phyloP scores from a whole-genome alignment of 345 rosid species.

The Bruguiera parviflora region DNA sequence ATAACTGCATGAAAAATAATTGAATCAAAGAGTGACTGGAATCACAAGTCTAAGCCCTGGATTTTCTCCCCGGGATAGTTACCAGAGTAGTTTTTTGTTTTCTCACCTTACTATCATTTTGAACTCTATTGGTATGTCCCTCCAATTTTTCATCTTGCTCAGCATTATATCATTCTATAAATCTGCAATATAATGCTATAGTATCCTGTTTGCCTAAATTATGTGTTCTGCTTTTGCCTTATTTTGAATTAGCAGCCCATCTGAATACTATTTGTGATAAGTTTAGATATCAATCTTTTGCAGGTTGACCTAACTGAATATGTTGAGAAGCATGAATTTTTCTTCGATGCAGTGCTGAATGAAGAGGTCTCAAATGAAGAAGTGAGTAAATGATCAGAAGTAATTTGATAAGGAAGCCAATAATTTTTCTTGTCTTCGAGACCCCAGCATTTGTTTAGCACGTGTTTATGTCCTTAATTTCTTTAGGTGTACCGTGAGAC shows the following conservation, averaged over 20 bases:
- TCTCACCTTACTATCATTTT: background rate
- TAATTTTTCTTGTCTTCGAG: background rate
- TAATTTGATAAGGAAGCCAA: background rate
- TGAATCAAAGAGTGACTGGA: background rate
- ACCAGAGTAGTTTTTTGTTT: background rate
- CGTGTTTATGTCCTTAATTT: slow-evolving; percentile 12
- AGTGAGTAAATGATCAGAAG: slow-evolving; percentile 40
- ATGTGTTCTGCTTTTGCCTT: background rate
- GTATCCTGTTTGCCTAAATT: background rate
- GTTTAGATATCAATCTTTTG: slow-evolving; percentile 19
- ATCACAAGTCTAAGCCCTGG: background rate
- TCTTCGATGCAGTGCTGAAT: slow-evolving; percentile 88
- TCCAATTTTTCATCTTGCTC: background rate
- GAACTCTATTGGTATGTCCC: background rate
- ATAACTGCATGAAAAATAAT: background rate
- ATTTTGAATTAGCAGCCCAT: background rate
- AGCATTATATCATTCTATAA: too few species aligned
- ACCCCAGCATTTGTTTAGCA: slow-evolving; percentile 8
- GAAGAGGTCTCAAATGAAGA: slow-evolving; percentile 99
- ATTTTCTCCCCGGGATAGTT: background rate
- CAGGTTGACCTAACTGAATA: slow-evolving; percentile 98
- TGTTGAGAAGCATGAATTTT: slow-evolving; percentile 89
- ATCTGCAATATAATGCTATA: background rate
- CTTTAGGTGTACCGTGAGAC: slow-evolving; percentile 83
- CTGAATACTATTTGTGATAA: slow-evolving; percentile 2